These are phyloP conservation scores for Musa acuminata DNA, from an alignment of 176 grass and related monocot species.

Conservation along the genomic window DNA sequence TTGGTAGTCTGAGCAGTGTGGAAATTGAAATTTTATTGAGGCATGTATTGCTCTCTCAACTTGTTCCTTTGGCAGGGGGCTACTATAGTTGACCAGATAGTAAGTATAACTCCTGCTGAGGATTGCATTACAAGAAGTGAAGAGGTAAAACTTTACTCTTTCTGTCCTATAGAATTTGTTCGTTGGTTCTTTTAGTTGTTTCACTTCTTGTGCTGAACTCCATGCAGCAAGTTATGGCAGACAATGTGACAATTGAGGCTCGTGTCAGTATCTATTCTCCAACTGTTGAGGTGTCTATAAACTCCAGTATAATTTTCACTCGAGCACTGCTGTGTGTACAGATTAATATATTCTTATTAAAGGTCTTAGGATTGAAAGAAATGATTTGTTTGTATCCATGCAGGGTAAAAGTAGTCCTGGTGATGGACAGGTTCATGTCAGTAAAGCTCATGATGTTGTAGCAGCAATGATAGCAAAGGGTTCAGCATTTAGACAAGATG, in stretches of 20 bases:
- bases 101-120: conserved; percentile 72
- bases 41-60: background rate
- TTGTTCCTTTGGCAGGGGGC: conserved; percentile 51
- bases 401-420: conserved; percentile 51
- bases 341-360: background rate
- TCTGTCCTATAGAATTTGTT: background rate
- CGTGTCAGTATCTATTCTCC: conserved; percentile 31
- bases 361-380: background rate
- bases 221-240: conserved; percentile 42
- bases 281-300: conserved; percentile 44
- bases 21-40: conserved; percentile 2
- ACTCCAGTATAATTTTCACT: conserved; percentile 16
- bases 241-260: conserved; percentile 26
- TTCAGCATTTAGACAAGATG: conserved; percentile 85
- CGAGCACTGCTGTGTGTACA: background rate
- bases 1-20: background rate
- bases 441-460: conserved; percentile 77
- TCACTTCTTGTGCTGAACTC: conserved; percentile 10
- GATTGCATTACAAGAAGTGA: conserved; percentile 66
- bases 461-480: conserved; percentile 65
- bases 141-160: conserved; percentile 34
- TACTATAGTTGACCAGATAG: conserved; percentile 82
- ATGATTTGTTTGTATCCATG: conserved; percentile 8
- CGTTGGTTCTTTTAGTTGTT: background rate
- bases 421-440: conserved; percentile 43